Base-by-base conservation (phyloP, 768 basidiomycete species). In the Naganishia vishniacii region DNA sequence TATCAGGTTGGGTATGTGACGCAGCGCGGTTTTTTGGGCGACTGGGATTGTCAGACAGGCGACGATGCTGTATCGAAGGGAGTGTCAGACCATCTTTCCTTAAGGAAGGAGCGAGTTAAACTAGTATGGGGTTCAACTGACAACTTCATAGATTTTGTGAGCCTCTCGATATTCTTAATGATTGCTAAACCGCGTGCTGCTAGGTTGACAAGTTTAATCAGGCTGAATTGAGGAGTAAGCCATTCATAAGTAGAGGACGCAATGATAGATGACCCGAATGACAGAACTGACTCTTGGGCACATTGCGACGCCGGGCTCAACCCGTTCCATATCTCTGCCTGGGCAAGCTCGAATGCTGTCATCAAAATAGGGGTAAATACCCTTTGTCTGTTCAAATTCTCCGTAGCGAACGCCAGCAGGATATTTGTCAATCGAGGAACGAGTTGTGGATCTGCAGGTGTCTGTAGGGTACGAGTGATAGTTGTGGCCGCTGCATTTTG, bases 131-230 rank as follows among this genome's bases (percentile, higher is more conserved):
- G 15, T 15, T 37, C 34, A 7, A 79, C 81, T 67, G 70, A 94
- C 94, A 89, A 84, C 75, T 86, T 88, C 88, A 91, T 89, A 4
- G 86, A 85, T 64, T 86, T 84, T 12, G 83, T 81, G 25, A 95
- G 85, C 61, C 94, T 79, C 69, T 87, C 87, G n/a, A 89, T 78
- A 67, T 84, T 94, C 79, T 91, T 95, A 61, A 92, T 75, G 29
- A 83, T 83, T 16, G 80, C 78, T 11, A 88, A 80, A 72, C 87
- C 86, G 71, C 80, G 84, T 18, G 83, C 82, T 29, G 83, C 81
- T 51, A 90, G 77, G 12, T 80, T 71, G 31, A 88, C 77, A 60
- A 91, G 73, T 44, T 32, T 56, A 23, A 49, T 45, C 40, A 42
- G 41, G 26, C 41, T 53, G 28, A n/a, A 28, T 2, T 18, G 28